phyloP scores from a whole-genome alignment of 2,329 filamentous ascomycete genomes.

The Magnaporthales sp. region DNA sequence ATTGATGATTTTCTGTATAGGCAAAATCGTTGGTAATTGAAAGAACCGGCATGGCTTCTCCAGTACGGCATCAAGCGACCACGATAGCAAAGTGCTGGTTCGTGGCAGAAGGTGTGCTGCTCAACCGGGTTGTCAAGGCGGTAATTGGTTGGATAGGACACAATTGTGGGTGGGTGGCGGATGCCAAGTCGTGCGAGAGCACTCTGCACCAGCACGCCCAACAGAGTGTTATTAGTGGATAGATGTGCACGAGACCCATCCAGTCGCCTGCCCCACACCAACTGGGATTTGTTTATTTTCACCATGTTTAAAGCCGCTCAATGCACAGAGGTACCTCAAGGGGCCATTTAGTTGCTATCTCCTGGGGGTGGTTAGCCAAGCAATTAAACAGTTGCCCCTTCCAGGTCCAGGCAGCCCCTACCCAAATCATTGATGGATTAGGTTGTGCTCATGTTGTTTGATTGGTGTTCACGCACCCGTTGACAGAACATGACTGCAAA shows the following conservation, averaged over 20 bases:
- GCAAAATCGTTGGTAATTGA: background rate
- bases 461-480: background rate
- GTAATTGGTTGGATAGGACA: background rate
- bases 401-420: too few relatives aligned
- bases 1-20: background rate
- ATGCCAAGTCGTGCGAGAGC: background rate
- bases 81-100: background rate
- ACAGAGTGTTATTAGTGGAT: background rate
- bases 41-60: background rate
- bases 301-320: background rate
- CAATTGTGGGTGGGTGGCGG: background rate
- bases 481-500: background rate
- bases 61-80: background rate
- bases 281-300: background rate
- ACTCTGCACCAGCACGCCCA: background rate
- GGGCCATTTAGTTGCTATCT: too few relatives aligned
- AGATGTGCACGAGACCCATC: background rate
- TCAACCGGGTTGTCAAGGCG: background rate
- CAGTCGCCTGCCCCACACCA: background rate
- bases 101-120: background rate
- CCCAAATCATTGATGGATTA: too few relatives aligned
- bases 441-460: too few relatives aligned
- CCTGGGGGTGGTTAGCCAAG: too few relatives aligned
- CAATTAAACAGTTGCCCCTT: too few relatives aligned
- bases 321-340: background rate